Evolutionary conservation across 2,329 filamentous ascomycete species (phyloP), one percentile per base, ranked within the genome.

Genomic region (Fusarium sp.): DNA sequence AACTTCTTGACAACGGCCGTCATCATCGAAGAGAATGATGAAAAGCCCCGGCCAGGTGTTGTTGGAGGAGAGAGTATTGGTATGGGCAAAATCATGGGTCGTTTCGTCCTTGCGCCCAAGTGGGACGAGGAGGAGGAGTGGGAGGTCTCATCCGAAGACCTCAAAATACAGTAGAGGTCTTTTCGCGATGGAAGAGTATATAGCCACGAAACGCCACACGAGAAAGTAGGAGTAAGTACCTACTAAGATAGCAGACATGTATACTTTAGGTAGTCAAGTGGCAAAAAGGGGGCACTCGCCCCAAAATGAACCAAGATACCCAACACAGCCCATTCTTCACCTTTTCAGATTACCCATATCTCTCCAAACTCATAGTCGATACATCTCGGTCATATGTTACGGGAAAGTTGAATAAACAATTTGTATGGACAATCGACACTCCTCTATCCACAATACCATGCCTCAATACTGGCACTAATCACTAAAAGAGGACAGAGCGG

Each of bases 71-170:
- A 82, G 47, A 85, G 86, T 31, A 84, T 86, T 58, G 86, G 86
- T 46, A 89, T 91, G 86, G 88, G 88, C 49, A 84, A 86, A 72
- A 84, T 91, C 61, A 85, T 87, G 81, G 87, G 87, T 50, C 86
- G 86, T 64, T 90, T 90, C 75, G 83, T 88, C 18, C 79, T 88
- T 18, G 86, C 85, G 28, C 87, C 87, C 9, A 82, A 85, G 44
- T 89, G 85, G 81, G 83, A 82, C 37, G 86, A 88, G 50, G 85
- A 87, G 70, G 82, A 85, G 57, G 85, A 87, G 31, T 89, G 86
- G 86, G 77, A 82, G 15, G 83, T 80, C 44, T 74, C 77, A 31
- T 74, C 77, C 1, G 77, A 80, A 44, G 79, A 81, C 33, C 69
- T 81, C 18, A 58, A 62, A 26, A 63, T 70, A 50, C 56, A 65